Evolutionary conservation across 306 rosid species (phyloP), one percentile per base, ranked within the genome.

Genomic region (Crataegus laevigata): DNA sequence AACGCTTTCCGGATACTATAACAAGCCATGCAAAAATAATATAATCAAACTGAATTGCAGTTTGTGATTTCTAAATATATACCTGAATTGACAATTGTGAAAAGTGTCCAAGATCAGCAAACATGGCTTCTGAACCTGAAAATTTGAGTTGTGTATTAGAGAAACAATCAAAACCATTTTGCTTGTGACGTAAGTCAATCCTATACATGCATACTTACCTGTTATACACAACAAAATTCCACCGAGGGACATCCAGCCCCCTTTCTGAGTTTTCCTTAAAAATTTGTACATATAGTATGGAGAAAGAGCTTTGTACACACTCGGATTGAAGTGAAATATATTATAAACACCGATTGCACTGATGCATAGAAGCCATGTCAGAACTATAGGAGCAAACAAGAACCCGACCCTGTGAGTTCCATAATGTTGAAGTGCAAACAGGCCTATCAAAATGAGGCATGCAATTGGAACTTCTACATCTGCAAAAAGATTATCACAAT

Each of bases 31-130:
- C 67, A 40, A 68, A 60, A 32, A 30, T 32, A 59, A 68, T 15
- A 55, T 36, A 38, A 59, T 59, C 57, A 14, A 18, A 18, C 42
- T 22, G 25, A 36, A 58, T 24, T 57, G 40, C 24, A 17, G 67
- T 38, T 36, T 24, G 55, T 36, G 52, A 51, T 24, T 25, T 62
- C 18, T 11, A 75, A 60, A 45, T 45, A 68, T 25, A 52, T 84
- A 94, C 98, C 98, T 91, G 84, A 83, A 94, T 91, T 63, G 97
- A 94, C 72, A 87, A 81, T 47, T 92, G 97, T 4, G 97, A 87
- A 59, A 94, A 94, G 88, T 94, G 98, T 26, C 98, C 98, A 50
- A 94, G 97, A 87, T 94, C 98, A 82, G 96, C 98, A 86, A 94
- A 94, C 98, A 94, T 94, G 63, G 97, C 98, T 86, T 94, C 98